phyloP scores from a whole-genome alignment of 1,139 yeast species.

The Protomyces inundatus region DNA sequence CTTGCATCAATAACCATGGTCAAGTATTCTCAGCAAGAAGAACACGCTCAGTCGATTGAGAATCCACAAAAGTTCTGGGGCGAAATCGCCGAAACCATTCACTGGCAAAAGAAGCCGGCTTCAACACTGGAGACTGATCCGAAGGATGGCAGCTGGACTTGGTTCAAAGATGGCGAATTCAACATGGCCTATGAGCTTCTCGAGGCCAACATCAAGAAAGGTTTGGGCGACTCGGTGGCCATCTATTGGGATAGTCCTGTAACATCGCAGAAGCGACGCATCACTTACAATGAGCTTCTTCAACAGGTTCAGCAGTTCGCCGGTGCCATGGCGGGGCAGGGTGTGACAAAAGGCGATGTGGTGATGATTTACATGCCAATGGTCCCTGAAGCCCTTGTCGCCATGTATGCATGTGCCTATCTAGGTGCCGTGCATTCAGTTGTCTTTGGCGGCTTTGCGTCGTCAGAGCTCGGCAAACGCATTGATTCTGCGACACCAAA shows the following conservation, averaged over 20 bases:
- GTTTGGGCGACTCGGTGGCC: slow-evolving; percentile 3
- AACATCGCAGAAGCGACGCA: slow-evolving; percentile 1
- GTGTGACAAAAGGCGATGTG: slow-evolving; percentile 19
- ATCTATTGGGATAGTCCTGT: slow-evolving; percentile 23
- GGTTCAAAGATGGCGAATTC: slow-evolving; percentile 21
- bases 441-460: slow-evolving; percentile 22
- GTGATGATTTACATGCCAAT: slow-evolving; percentile 26
- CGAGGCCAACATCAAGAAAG: slow-evolving; percentile 4
- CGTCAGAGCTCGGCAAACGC: slow-evolving; percentile 17
- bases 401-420: slow-evolving; percentile 19
- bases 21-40: neutral
- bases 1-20: too few species aligned
- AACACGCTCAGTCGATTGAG: slow-evolving; percentile 1
- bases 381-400: slow-evolving; percentile 22
- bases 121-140: neutral
- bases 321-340: slow-evolving; percentile 5
- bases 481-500: slow-evolving; percentile 19
- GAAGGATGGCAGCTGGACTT: slow-evolving; percentile 10
- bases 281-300: slow-evolving; percentile 10
- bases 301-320: slow-evolving; percentile 9
- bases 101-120: slow-evolving; percentile 9
- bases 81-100: neutral
- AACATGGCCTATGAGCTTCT: slow-evolving; percentile 14
- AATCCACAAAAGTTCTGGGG: slow-evolving; percentile 11
- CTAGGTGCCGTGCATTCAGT: slow-evolving; percentile 17